Evolutionary conservation across 495 filamentous ascomycete genomes (phyloP), one percentile per base, ranked within the genome.

Genomic region (Parathielavia hyrcaniae): DNA sequence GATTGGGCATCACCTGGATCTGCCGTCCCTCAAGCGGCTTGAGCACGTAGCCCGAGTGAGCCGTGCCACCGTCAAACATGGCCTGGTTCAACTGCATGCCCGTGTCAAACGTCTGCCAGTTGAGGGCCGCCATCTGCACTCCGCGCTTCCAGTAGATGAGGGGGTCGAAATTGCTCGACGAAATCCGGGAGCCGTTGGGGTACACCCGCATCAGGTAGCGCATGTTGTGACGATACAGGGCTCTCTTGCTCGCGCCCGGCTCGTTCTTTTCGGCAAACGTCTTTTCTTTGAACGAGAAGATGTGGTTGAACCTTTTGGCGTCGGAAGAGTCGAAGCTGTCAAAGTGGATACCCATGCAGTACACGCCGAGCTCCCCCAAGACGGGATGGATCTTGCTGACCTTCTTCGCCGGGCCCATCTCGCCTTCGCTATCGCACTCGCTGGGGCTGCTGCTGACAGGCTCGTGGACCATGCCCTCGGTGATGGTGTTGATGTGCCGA

Each of bases 81-180:
- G 93, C 93, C 53, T 92, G 88, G 64, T 97, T 97, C 68, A 97
- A 77, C 69, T 97, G 91, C 84, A 95, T 90, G 16, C 89, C 87
- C 32, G 91, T 78, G 64, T 97, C 93, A 64, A 93, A 97, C 0
- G 92, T 98, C 70, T 98, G 93, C 93, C 93, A 98, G 70, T 98
- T 98, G 60, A 96, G 77, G 1, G 93, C 93, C 4, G 84, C 89
- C 91, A 97, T 96, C 69, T 97, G 91, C 11, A 96, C 93, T 34
- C 93, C 93, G 51, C 88, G 87, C 46, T 93, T 83, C 93, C 93
- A 98, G 70, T 90, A 93, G 55, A 84, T 83, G 54, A 91, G 79
- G 0, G 93, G 93, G 64, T 97, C 89, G 63, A 96, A 96, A 70
- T 98, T 98, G 55, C 85, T 85, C 7, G 93, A 97, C 36, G 79